These are phyloP conservation scores for Chrysoporthe deuterocubensis DNA, from an alignment of 2,329 filamentous ascomycete species.

Conservation along the genomic window DNA sequence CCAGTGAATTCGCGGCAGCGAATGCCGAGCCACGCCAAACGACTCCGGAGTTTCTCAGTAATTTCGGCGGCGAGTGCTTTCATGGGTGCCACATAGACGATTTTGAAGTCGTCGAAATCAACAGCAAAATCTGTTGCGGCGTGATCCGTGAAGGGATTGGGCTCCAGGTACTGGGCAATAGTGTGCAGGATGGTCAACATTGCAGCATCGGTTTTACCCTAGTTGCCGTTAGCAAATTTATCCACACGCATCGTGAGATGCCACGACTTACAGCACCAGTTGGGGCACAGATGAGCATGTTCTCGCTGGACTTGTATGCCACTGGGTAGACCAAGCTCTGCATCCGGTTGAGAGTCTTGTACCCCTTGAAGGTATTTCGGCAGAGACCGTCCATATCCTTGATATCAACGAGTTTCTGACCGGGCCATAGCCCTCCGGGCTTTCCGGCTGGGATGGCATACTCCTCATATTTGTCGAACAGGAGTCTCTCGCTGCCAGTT, in stretches of 20 bases:
- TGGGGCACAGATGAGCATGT: constrained; percentile 97
- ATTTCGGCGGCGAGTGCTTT: constrained; percentile 97
- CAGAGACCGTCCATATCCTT: constrained; percentile 87
- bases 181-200: constrained; percentile 95
- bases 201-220: constrained; percentile 96
- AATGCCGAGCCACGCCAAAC: constrained; percentile 91
- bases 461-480: constrained; percentile 84
- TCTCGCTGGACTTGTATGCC: constrained; percentile 93
- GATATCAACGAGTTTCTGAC: constrained; percentile 78
- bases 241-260: background rate
- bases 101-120: constrained; percentile 89
- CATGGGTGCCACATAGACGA: constrained; percentile 99
- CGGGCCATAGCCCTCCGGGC: constrained; percentile 72
- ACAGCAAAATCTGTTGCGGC: constrained; percentile 79
- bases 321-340: constrained; percentile 96
- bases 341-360: constrained; percentile 95
- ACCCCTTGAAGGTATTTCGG: constrained; percentile 88
- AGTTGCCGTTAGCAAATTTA: constrained; percentile 26
- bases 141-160: constrained; percentile 76
- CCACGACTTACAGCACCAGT: constrained; percentile 74
- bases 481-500: constrained; percentile 70
- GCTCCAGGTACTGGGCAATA: constrained; percentile 81
- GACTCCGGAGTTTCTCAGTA: constrained; percentile 89
- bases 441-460: constrained; percentile 82
- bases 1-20: constrained; percentile 93